Evolutionary conservation across 306 rosid species (phyloP).

Genomic region (Sicyos edulis): DNA sequence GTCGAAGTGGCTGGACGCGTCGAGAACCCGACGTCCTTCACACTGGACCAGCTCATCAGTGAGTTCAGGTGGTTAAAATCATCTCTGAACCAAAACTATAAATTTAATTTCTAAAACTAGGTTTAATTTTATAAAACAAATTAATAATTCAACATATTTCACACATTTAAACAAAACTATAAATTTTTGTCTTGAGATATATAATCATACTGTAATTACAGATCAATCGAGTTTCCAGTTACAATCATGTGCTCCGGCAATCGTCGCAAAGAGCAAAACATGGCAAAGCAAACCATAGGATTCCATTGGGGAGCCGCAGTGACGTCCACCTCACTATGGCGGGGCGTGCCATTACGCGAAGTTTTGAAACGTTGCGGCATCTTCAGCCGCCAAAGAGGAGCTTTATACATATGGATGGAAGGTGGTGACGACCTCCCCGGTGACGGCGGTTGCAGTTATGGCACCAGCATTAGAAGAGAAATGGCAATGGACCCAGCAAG

Average conservation of each 20-base stretch:
- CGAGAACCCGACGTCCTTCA: constrained; percentile 37
- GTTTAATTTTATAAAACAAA: too few species aligned
- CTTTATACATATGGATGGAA: constrained; percentile 62
- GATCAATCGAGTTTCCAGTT: constrained; percentile 39
- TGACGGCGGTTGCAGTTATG: constrained; percentile 74
- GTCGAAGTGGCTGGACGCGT: constrained; percentile 67
- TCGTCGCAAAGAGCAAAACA: constrained; percentile 72
- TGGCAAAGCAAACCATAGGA: constrained; percentile 67
- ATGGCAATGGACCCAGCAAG: constrained; percentile 68
- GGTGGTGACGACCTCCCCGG: constrained; percentile 75
- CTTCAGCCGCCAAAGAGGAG: constrained; percentile 36
- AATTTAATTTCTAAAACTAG: too few species aligned
- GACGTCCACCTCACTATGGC: constrained; percentile 67
- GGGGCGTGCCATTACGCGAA: constrained; percentile 45
- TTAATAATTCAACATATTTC: too few species aligned
- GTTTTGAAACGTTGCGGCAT: constrained; percentile 58
- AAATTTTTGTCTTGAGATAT: neutral
- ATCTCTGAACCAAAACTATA: too few species aligned
- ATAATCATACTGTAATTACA: neutral
- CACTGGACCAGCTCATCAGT: constrained; percentile 44
- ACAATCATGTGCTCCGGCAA: constrained; percentile 70
- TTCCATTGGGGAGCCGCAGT: constrained; percentile 81
- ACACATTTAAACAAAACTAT: too few species aligned
- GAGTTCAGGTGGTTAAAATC: constrained; percentile 28
- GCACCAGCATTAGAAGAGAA: constrained; percentile 51